Percentiles rank a stretch among this genome's conserved stretches.
Conservation (phyloP, 345 rosid genomes). For the Linum trigynum region DNA sequence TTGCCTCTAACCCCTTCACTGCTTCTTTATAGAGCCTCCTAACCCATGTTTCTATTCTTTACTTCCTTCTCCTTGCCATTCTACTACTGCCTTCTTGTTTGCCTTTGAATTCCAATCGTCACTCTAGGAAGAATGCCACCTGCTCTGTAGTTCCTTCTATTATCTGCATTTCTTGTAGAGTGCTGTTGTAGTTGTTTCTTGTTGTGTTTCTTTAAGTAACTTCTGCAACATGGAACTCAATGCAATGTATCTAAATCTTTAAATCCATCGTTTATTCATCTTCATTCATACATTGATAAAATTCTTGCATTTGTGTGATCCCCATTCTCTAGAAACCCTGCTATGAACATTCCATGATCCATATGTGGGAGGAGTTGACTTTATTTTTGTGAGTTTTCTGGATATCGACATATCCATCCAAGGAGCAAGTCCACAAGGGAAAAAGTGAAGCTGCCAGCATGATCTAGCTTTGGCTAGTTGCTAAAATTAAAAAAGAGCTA, state of each 20-base stretch:
- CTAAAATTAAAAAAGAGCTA: neutral
- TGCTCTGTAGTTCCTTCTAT: too few relatives aligned
- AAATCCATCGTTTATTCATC: too few relatives aligned
- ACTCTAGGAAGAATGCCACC: too few relatives aligned
- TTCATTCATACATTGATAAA: too few relatives aligned
- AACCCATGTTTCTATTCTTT: neutral
- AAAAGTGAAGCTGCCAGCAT: slow-evolving; percentile 97
- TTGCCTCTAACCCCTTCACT: neutral
- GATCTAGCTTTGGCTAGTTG: slow-evolving; percentile 58
- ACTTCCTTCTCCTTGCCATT: neutral
- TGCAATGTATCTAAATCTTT: too few relatives aligned
- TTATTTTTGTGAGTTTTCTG: neutral
- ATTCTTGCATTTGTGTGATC: neutral
- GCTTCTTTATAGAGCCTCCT: neutral
- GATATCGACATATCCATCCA: neutral
- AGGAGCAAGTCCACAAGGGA: slow-evolving; percentile 38
- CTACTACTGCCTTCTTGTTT: too few relatives aligned
- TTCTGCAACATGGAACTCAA: too few relatives aligned
- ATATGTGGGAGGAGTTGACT: neutral
- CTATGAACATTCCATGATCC: too few relatives aligned
- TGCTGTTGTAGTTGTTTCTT: too few relatives aligned
- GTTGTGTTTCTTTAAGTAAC: too few relatives aligned
- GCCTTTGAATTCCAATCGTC: too few relatives aligned
- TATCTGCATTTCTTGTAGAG: too few relatives aligned
- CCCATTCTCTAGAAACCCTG: neutral